phyloP scores from a whole-genome alignment of 1,284 basidiomycete species.

The Rhodotorula sp. region DNA sequence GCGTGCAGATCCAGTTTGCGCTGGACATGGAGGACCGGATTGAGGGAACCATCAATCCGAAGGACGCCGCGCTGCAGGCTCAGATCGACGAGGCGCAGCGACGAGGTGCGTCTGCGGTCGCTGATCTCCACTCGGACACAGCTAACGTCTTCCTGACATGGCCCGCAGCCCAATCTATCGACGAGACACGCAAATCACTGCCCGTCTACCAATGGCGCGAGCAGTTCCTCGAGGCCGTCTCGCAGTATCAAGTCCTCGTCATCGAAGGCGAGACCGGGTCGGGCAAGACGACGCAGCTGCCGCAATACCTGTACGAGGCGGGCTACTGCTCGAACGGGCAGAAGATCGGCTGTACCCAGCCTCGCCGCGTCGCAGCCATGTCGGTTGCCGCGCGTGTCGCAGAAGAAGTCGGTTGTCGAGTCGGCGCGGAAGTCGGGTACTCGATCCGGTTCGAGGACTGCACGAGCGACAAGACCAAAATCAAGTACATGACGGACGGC shows the following conservation, averaged over 20 bases:
- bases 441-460: constrained; percentile 99
- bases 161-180: constrained; percentile 72
- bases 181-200: constrained; percentile 84
- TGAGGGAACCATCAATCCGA: constrained; percentile 65
- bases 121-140: not conserved
- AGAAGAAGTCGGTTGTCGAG: constrained; percentile 94
- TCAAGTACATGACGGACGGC: constrained; percentile 94
- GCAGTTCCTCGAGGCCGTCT: constrained; percentile 81
- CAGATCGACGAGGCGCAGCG: constrained; percentile 91
- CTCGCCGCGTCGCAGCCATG: constrained; percentile 98
- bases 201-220: constrained; percentile 86
- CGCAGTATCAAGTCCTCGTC: constrained; percentile 68
- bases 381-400: constrained; percentile 98
- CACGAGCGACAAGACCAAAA: constrained; percentile 93
- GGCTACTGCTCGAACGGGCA: constrained; percentile 84
- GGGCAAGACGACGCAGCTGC: constrained; percentile 97
- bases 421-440: constrained; percentile 97
- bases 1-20: constrained; percentile 90
- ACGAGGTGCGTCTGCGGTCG: constrained; percentile 61
- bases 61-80: constrained; percentile 77
- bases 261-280: constrained; percentile 51
- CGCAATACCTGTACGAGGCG: constrained; percentile 96
- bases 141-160: constrained; percentile 51
- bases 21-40: constrained; percentile 60
- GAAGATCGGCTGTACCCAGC: constrained; percentile 97